phyloP scores from a whole-genome alignment of 345 rosid genomes.

The Syzygium grande region DNA sequence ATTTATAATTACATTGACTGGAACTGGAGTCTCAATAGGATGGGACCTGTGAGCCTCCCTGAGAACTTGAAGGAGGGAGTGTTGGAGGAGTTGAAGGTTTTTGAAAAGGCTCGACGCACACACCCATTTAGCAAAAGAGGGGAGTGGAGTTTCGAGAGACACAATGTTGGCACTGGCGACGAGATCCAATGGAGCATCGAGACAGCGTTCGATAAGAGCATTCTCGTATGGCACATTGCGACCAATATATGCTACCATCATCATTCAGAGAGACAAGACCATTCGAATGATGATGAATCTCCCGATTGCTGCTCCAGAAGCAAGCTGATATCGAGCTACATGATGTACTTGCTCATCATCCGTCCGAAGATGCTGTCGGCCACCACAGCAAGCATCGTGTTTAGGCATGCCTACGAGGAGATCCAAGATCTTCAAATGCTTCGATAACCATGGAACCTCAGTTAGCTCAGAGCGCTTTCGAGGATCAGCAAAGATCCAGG shows the following conservation, averaged over 20 bases:
- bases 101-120: background rate
- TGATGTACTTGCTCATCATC: background rate
- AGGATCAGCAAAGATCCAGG: rapidly evolving
- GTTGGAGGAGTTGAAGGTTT: background rate
- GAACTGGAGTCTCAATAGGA: background rate
- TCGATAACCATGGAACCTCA: background rate
- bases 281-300: background rate
- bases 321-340: background rate
- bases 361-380: background rate
- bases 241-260: background rate
- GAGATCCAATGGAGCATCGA: background rate
- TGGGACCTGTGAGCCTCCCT: background rate
- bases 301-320: background rate
- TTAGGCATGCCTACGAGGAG: background rate
- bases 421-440: background rate
- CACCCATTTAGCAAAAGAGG: background rate
- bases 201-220: background rate
- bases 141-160: background rate
- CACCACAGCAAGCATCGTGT: background rate
- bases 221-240: background rate
- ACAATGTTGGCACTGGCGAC: background rate
- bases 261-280: background rate
- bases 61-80: background rate
- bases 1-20: background rate
- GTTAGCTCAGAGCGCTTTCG: background rate